These are phyloP conservation scores for Pythium aquatile DNA, from an alignment of 352 stramenopile genomes.

Conservation along the genomic window DNA sequence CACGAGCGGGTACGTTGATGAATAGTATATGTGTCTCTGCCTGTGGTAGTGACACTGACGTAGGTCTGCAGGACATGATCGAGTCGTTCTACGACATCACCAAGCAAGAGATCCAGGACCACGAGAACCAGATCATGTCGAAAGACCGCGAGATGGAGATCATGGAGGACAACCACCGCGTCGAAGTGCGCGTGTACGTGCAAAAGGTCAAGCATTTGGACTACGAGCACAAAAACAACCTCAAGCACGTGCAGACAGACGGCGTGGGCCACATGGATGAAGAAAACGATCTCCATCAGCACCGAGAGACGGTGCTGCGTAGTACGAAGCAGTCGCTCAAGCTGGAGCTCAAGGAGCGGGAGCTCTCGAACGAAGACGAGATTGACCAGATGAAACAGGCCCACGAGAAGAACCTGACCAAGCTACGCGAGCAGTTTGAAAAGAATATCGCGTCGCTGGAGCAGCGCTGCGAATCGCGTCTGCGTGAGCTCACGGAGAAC, in stretches of 20 bases:
- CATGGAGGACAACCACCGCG: constrained; percentile 94
- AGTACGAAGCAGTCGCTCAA: constrained; percentile 74
- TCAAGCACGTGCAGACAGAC: constrained; percentile 83
- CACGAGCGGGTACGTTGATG: constrained; percentile 77
- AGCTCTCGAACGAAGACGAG: constrained; percentile 87
- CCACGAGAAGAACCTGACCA: constrained; percentile 92
- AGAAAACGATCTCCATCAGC: constrained; percentile 67
- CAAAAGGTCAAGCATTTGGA: constrained; percentile 96
- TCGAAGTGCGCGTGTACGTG: constrained; percentile 92
- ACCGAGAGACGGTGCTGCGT: constrained; percentile 60
- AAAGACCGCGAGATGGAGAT: constrained; percentile 96
- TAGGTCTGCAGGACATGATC: constrained; percentile 84
- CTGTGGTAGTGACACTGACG: neutral
- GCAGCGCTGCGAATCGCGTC: constrained; percentile 61
- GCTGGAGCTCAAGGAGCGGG: constrained; percentile 79
- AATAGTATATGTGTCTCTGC: neutral
- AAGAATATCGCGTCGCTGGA: constrained; percentile 79
- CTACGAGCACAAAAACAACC: constrained; percentile 94
- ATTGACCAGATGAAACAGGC: constrained; percentile 89
- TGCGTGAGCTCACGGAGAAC: constrained; percentile 75
- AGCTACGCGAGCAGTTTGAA: constrained; percentile 90
- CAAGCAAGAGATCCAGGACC: constrained; percentile 89
- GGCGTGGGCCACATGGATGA: constrained; percentile 65
- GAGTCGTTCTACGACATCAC: constrained; percentile 95
- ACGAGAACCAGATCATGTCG: constrained; percentile 88